These are phyloP conservation scores for Pseudopithomyces chartarum DNA, from an alignment of 2,329 filamentous ascomycete species.

Conservation along the genomic window DNA sequence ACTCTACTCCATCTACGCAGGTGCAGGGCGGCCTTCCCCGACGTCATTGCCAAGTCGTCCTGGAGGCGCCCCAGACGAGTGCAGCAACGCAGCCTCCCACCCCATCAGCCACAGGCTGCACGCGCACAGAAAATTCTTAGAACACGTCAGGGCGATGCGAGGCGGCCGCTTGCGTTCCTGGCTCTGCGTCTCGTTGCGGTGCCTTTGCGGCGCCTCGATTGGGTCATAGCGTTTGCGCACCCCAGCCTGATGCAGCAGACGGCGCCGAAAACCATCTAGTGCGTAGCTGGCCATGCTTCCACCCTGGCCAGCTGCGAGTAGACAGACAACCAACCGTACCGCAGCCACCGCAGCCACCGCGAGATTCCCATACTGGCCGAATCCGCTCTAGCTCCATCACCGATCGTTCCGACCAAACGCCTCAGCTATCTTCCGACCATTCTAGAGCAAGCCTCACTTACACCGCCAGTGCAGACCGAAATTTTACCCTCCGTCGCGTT, in stretches of 20 bases:
- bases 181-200: neutral
- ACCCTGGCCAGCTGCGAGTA: neutral
- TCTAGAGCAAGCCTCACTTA: neutral
- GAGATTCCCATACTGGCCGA: neutral
- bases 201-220: neutral
- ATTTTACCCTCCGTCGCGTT: neutral
- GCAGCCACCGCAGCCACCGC: neutral
- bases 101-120: neutral
- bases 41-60: slow-evolving; percentile 7
- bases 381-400: neutral
- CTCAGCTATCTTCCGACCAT: neutral
- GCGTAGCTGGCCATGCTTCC: neutral
- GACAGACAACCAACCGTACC: too few relatives aligned
- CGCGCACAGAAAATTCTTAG: neutral
- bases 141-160: neutral
- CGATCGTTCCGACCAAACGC: neutral
- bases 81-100: too few relatives aligned
- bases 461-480: too few relatives aligned
- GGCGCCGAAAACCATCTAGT: neutral
- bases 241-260: neutral
- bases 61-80: neutral
- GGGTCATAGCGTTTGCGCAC: neutral
- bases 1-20: neutral
- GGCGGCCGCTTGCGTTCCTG: neutral
- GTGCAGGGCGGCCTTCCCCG: neutral